Base-by-base conservation (phyloP, 2,329 filamentous ascomycete genomes). In the Cladosporium sp. region DNA sequence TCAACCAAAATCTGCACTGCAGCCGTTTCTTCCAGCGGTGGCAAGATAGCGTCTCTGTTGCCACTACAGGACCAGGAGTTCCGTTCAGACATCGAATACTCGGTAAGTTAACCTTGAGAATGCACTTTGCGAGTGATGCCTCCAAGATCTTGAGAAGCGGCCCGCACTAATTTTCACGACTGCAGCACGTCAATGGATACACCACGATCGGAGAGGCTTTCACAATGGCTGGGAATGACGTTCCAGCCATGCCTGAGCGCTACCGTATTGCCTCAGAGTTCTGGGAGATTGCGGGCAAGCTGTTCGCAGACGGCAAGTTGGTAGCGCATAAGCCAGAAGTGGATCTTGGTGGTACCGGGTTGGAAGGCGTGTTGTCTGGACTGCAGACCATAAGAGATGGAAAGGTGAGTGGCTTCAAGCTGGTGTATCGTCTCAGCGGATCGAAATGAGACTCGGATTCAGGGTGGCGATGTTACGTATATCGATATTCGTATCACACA, bases 361-460 rank as follows among this genome's bases (percentile, higher is more conserved):
- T 85, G 63, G 72, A 79, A 63, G 80, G 78, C 29, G 76, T 84
- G 16, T 67, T 81, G 49, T 79, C 80, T 11, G 82, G 82, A 0
- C 35, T 84, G 65, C 72, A 82, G 65, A 67, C 77, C 52, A 66
- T 84, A 69, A 80, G 75, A 71, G 72, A 79, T 29, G 78, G 78
- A 5, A 82, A 80, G 69, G 79, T 84, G 46, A 82, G 79, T 68
- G 81, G 80, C 12, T 72, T 75, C 68, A 84, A 85, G 74, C 67
- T 84, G 68, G 81, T 84, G n/a, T 84, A 83, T 66, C 52, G 21
- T 21, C 10, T 57, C 14, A 14, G 18, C 7, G 29, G 31, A 3
- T 35, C 31, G 14, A 33, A 57, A 33, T 57, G 49, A 57, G 31
- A 28, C n/a, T 21, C n/a, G n/a, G n/a, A n/a, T n/a, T 44, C 1